Evolutionary conservation across 78 protist species (phyloP).

Genomic region (Trichosphaerium sp.): DNA sequence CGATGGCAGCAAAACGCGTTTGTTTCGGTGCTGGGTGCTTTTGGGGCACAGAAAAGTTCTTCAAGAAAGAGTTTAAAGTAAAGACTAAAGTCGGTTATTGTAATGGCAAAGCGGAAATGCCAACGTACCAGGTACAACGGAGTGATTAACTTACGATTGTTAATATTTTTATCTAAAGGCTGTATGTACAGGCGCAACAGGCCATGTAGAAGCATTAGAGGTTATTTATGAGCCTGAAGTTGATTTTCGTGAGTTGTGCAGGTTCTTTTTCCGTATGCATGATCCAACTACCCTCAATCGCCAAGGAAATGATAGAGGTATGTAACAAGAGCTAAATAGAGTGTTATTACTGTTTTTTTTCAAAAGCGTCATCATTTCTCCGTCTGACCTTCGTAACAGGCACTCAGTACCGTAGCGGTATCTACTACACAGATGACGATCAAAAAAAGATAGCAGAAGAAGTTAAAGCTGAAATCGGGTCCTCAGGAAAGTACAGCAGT

Average conservation of each 20-base stretch:
- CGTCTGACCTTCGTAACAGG: no score
- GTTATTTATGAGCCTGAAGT: constrained; percentile 62
- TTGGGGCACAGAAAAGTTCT: constrained; percentile 20
- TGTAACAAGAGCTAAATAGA: no score
- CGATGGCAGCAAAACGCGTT: no score
- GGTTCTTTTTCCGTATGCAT: constrained; percentile 57
- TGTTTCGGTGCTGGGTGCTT: constrained; percentile 40
- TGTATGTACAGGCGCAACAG: constrained; percentile 75
- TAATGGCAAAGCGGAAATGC: constrained; percentile 9
- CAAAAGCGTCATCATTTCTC: no score
- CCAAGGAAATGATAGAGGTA: constrained; percentile 82
- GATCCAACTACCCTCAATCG: constrained; percentile 70
- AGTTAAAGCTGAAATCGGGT: constrained; percentile 2
- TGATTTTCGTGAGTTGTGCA: neutral
- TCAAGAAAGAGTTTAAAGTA: constrained; percentile 5
- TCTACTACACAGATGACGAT: constrained; percentile 41
- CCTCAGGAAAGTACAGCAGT: neutral
- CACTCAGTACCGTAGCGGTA: constrained; percentile 78
- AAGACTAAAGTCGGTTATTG: constrained; percentile 29
- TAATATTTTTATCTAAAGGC: no score
- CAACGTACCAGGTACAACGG: constrained; percentile 29
- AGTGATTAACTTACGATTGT: no score
- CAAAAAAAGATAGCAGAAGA: constrained; percentile 26
- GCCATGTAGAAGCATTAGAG: constrained; percentile 72
- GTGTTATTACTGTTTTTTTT: no score